Evolutionary conservation across 495 filamentous ascomycete species (phyloP).

Genomic region (Hyaloscypha bicolor): DNA sequence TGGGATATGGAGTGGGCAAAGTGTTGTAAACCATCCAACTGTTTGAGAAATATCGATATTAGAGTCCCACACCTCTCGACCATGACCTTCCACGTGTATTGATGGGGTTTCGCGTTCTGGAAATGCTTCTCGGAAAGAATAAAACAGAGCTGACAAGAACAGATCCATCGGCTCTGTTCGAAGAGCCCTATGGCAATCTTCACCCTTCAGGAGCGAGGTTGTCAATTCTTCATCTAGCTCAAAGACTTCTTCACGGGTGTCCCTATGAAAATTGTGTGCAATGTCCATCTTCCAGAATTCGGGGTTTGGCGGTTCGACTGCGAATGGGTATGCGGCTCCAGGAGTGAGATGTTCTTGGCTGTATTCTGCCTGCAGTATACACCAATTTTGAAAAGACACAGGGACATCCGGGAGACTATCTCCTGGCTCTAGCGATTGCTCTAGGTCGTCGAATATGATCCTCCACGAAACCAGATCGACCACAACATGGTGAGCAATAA

Average conservation of each 20-base stretch:
- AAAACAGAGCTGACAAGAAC: slow-evolving; percentile 51
- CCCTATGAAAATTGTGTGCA: slow-evolving; percentile 47
- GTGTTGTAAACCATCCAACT: slow-evolving; percentile 64
- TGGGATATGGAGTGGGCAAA: neutral
- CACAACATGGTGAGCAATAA: slow-evolving; percentile 68
- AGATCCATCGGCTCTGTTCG: slow-evolving; percentile 56
- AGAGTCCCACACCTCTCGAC: slow-evolving; percentile 53
- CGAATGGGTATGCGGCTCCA: neutral
- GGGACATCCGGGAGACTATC: slow-evolving; percentile 41
- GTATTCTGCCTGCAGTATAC: slow-evolving; percentile 45
- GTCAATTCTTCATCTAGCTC: slow-evolving; percentile 45
- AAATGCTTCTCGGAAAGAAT: slow-evolving; percentile 50
- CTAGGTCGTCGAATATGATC: slow-evolving; percentile 67
- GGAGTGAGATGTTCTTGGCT: slow-evolving; percentile 11
- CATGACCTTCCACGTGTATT: slow-evolving; percentile 56
- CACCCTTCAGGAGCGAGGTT: slow-evolving; percentile 47
- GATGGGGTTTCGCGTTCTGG: slow-evolving; percentile 9
- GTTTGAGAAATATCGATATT: slow-evolving; percentile 59
- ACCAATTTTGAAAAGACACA: slow-evolving; percentile 69
- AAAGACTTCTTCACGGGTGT: slow-evolving; percentile 48
- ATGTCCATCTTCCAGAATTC: slow-evolving; percentile 54
- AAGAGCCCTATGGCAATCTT: slow-evolving; percentile 39
- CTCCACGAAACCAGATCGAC: slow-evolving; percentile 74
- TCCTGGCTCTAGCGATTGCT: slow-evolving; percentile 59
- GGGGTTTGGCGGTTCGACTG: slow-evolving; percentile 36